A percentile compares a stretch with the other conserved stretches of the same genome.
Evolutionary conservation across 495 filamentous ascomycete genomes (phyloP).

Genomic region (Penicillium alfredii): DNA sequence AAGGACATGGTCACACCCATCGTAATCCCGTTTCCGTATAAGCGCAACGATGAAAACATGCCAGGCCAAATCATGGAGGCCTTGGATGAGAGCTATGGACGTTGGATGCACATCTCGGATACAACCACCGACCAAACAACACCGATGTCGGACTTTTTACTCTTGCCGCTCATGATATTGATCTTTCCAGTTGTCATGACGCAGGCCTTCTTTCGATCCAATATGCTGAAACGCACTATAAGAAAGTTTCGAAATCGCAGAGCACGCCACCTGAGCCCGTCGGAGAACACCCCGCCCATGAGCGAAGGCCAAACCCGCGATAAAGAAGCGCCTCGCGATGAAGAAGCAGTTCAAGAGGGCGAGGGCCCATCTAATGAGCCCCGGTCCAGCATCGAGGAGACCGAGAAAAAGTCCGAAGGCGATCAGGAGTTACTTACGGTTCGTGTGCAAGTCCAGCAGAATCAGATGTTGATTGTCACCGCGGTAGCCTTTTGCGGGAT

Average conservation of each 20-base stretch:
- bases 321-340: too few species aligned
- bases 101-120: not conserved
- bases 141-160: too few species aligned
- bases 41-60: conserved; percentile 2
- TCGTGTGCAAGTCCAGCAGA: not conserved
- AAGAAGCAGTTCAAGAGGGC: not conserved
- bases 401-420: not conserved
- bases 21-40: conserved; percentile 1
- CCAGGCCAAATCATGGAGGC: not conserved
- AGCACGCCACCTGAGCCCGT: too few species aligned
- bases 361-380: not conserved
- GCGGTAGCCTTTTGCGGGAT: conserved; percentile 3
- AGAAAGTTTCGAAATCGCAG: too few species aligned
- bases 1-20: conserved; percentile 11
- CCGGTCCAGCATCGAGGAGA: not conserved
- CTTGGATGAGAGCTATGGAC: not conserved
- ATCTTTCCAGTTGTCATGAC: too few species aligned
- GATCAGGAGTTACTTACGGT: not conserved
- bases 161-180: too few species aligned
- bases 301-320: too few species aligned
- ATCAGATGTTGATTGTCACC: conserved; percentile 2
- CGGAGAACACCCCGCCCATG: too few species aligned
- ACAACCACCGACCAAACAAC: too few species aligned
- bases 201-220: too few species aligned
- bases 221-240: too few species aligned